Percentiles rank a stretch among this genome's conserved stretches.
phyloP scores from a whole-genome alignment of 2,329 filamentous ascomycete species.

The Aspergillus brunneoviolaceus region DNA sequence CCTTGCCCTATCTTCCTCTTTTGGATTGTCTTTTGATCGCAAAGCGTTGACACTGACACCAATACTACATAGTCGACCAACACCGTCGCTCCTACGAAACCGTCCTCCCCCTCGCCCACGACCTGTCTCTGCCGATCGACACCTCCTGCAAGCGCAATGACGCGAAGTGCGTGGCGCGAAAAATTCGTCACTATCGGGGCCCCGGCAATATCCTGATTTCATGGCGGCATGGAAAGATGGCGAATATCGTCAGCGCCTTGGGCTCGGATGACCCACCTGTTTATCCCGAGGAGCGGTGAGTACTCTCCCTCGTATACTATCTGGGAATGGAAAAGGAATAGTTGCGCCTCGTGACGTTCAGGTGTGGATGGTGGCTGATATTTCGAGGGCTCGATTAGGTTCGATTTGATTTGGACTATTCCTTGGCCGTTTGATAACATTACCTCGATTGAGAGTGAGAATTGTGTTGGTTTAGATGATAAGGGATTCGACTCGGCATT shows the following conservation, averaged over 20 bases:
- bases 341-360: not conserved
- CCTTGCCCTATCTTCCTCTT: not conserved
- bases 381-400: slow-evolving; percentile 17
- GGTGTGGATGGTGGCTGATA: not conserved
- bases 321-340: no score
- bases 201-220: slow-evolving; percentile 30
- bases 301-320: not conserved
- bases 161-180: slow-evolving; percentile 23
- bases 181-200: slow-evolving; percentile 21
- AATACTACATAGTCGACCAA: slow-evolving; percentile 12
- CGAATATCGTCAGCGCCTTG: slow-evolving; percentile 21
- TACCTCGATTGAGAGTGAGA: slow-evolving; percentile 25
- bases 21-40: not conserved
- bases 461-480: slow-evolving; percentile 28
- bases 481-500: not conserved
- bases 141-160: slow-evolving; percentile 27
- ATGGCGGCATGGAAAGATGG: slow-evolving; percentile 31
- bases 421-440: slow-evolving; percentile 30
- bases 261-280: slow-evolving; percentile 21
- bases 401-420: slow-evolving; percentile 32
- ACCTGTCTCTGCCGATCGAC: slow-evolving; percentile 30
- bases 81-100: slow-evolving; percentile 24
- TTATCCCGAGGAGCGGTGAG: slow-evolving; percentile 30
- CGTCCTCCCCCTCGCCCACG: slow-evolving; percentile 27
- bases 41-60: not conserved